Base-by-base conservation (phyloP, 1,139 yeast species). In the Saccharomyces hybrid region DNA sequence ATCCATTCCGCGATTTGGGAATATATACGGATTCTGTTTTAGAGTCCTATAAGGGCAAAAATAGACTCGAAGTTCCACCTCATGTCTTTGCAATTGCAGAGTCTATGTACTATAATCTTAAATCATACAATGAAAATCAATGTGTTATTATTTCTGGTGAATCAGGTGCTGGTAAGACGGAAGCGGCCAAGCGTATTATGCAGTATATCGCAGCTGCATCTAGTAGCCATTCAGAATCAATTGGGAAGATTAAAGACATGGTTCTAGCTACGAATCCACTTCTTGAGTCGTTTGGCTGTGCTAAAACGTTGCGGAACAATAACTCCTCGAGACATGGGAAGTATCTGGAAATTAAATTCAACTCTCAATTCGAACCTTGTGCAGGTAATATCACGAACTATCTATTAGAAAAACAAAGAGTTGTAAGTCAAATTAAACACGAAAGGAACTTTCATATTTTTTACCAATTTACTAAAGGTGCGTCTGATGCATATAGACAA, bases 51-150 rank as follows among this genome's bases (percentile, higher is more conserved):
- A 83, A 84, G 70, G 97, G 97, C 56, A 89, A 91, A 70, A 95
- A 93, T 71, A 78, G 99, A 66, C 77, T 95, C 58, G 99, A 95
- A 72, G 96, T 88, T 38, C 96, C 98, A n/a, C 99, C 99, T 6
- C 99, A 95, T 74, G 99, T 95, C 48, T 95, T 86, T 73, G 97
- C 98, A 52, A 91, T 93, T 65, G 99, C 99, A 23, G 99, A 95
- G 72, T 76, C 95, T 42, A 91, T 95, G 96, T 93, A 86, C 73
- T 93, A 95, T 73, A 88, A 91, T 70, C 81, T 95, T 83, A 91
- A 91, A 73, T 86, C 96, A 0, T 95, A 95, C 72, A 83, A 88
- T 55, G 99, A 95, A 66, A 90, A 85, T 70, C 99, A 95, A 71
- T 93, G 99, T 79, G 99, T 95, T 47, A 95, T 95, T 65, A 95